Conservation (phyloP, 2,329 filamentous ascomycete species). For the Pseudogymnoascus sp. region DNA sequence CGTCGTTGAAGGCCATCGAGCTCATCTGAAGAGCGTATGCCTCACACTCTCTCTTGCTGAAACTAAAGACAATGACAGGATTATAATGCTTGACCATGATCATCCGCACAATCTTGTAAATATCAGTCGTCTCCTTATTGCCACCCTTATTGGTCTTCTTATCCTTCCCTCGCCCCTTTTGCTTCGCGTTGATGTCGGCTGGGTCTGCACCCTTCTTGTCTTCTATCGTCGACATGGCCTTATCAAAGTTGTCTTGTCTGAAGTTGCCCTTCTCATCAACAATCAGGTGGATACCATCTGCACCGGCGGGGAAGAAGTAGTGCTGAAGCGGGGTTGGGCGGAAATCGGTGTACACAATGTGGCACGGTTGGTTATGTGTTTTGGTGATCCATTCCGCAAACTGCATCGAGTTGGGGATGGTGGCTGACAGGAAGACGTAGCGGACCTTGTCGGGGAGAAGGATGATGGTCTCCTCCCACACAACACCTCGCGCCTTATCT, state of each 20-base stretch:
- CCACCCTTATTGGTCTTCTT: slow-evolving; percentile 88
- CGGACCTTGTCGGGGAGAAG: slow-evolving; percentile 95
- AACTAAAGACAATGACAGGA: slow-evolving; percentile 98
- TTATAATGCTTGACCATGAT: slow-evolving; percentile 97
- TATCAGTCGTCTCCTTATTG: slow-evolving; percentile 64
- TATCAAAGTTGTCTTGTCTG: slow-evolving; percentile 94
- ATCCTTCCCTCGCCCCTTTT: slow-evolving; percentile 81
- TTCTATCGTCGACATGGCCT: slow-evolving; percentile 83
- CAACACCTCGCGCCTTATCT: slow-evolving; percentile 87
- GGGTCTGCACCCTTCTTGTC: slow-evolving; percentile 81
- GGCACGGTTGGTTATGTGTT: slow-evolving; percentile 93
- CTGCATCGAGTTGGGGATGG: slow-evolving; percentile 97
- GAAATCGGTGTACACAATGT: slow-evolving; percentile 99
- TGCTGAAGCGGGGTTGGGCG: slow-evolving; percentile 92
- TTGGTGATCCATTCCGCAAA: slow-evolving; percentile 99
- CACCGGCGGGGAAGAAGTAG: slow-evolving; percentile 92
- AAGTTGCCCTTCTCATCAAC: slow-evolving; percentile 97
- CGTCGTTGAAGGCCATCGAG: slow-evolving; percentile 85
- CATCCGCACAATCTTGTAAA: slow-evolving; percentile 98
- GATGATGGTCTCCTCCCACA: slow-evolving; percentile 99
- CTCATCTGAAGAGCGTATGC: slow-evolving; percentile 80
- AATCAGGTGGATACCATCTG: slow-evolving; percentile 84
- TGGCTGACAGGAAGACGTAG: slow-evolving; percentile 96
- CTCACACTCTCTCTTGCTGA: slow-evolving; percentile 96
- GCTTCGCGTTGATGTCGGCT: slow-evolving; percentile 66